Evolutionary conservation across 257 asterid species (phyloP).

Genomic region (Leonotis leonurus): DNA sequence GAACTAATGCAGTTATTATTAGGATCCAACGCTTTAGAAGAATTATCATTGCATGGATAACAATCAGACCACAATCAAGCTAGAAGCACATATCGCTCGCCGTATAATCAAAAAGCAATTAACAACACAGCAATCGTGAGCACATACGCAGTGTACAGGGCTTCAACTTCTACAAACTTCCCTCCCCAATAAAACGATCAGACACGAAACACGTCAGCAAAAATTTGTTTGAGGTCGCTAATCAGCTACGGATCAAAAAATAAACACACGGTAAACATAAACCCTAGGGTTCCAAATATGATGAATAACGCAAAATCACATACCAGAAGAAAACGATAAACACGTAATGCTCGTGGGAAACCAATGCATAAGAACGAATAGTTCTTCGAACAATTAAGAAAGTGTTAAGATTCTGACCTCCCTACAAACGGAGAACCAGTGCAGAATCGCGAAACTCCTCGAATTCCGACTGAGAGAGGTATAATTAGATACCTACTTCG

Average conservation of each 20-base stretch:
- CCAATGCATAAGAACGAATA: conserved; percentile 7
- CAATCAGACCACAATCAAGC: not conserved
- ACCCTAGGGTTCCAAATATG: conserved; percentile 19
- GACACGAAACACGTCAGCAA: not conserved
- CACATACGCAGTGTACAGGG: not conserved
- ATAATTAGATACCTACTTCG: conserved; percentile 4
- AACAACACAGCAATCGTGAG: not conserved
- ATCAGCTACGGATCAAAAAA: not conserved
- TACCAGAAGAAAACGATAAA: not conserved
- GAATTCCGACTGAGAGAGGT: conserved; percentile 13
- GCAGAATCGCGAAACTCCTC: not conserved
- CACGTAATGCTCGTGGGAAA: not conserved
- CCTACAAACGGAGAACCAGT: not conserved
- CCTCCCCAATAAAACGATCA: not conserved
- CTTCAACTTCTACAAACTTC: not conserved
- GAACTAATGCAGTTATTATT: not conserved
- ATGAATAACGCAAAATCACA: too few relatives aligned
- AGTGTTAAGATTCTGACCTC: conserved; percentile 16
- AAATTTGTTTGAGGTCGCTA: too few relatives aligned
- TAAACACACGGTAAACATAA: conserved; percentile 11
- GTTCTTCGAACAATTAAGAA: not conserved
- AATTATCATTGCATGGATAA: not conserved
- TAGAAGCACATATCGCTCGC: not conserved
- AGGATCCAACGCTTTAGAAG: not conserved
- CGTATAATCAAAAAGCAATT: not conserved